phyloP scores from a whole-genome alignment of 768 basidiomycete genomes.

The Agrocybe praecox region DNA sequence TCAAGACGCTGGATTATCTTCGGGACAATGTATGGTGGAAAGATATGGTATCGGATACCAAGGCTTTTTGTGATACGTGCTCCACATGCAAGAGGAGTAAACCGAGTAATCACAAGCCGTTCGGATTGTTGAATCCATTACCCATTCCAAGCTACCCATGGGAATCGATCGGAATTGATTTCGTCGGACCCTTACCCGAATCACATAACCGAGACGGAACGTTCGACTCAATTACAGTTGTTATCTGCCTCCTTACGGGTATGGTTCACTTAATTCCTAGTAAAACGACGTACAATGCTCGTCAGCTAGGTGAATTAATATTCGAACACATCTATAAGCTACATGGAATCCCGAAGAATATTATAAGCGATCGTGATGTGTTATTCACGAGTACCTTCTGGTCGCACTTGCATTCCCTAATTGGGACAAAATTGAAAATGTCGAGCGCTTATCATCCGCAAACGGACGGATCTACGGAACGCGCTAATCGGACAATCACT shows the following conservation, averaged over 20 bases:
- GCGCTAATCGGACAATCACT: too few relatives aligned
- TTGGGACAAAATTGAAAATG: constrained; percentile 22
- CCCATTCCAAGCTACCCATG: constrained; percentile 27
- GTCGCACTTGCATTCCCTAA: constrained; percentile 29
- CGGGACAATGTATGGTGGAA: constrained; percentile 42
- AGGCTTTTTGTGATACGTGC: constrained; percentile 29
- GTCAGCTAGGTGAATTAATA: constrained; percentile 36
- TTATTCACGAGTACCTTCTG: constrained; percentile 48
- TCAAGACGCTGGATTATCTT: constrained; percentile 34
- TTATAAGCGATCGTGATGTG: constrained; percentile 43
- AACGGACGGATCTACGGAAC: too few relatives aligned
- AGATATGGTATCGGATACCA: constrained; percentile 27
- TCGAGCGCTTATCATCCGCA: background rate
- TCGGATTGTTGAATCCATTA: constrained; percentile 27
- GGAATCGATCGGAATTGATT: constrained; percentile 21
- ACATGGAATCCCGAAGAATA: constrained; percentile 38
- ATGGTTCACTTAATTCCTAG: constrained; percentile 30
- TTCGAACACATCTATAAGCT: constrained; percentile 35
- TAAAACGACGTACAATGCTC: constrained; percentile 26
- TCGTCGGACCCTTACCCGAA: constrained; percentile 18
- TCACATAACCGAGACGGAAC: constrained; percentile 19
- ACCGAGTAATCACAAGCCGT: constrained; percentile 23
- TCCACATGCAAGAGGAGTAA: constrained; percentile 23
- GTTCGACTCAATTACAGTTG: constrained; percentile 29
- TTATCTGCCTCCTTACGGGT: constrained; percentile 26